Conservation (phyloP, 306 rosid genomes). For the Ammopiptanthus mongolicus region DNA sequence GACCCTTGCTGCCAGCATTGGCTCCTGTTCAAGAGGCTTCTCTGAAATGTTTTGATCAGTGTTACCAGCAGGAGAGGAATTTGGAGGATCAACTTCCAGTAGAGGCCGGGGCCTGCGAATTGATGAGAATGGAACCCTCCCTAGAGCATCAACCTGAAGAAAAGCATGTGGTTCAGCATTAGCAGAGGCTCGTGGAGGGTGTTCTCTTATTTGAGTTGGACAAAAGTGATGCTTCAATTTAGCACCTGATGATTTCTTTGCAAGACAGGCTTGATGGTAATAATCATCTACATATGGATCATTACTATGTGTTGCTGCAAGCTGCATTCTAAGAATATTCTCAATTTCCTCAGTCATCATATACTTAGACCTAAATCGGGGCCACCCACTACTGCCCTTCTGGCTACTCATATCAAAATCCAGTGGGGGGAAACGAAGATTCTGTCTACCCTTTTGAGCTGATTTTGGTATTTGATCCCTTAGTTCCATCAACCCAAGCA, state of each 20-base stretch:
- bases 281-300: conserved; percentile 98
- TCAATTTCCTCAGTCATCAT: conserved; percentile 89
- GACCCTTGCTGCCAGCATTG: conserved; percentile 93
- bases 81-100: conserved; percentile 89
- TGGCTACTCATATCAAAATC: conserved; percentile 55
- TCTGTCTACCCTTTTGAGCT: conserved; percentile 55
- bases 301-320: conserved; percentile 90
- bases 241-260: conserved; percentile 70
- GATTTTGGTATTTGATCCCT: conserved; percentile 77
- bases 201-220: conserved; percentile 86
- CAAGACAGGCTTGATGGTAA: conserved; percentile 89
- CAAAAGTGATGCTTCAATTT: conserved; percentile 88
- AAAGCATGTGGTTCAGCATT: conserved; percentile 90
- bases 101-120: conserved; percentile 99
- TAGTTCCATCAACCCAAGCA: conserved; percentile 68
- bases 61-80: conserved; percentile 43
- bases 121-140: conserved; percentile 98
- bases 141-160: conserved; percentile 98
- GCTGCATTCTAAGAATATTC: conserved; percentile 87
- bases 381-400: conserved; percentile 68
- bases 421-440: conserved; percentile 51
- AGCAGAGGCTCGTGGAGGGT: conserved; percentile 71
- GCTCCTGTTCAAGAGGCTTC: conserved; percentile 97
- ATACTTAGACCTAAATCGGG: conserved; percentile 70
- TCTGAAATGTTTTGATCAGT: conserved; percentile 66